phyloP scores from a whole-genome alignment of 139 green algal genomes.

The Micractinium conductrix region DNA sequence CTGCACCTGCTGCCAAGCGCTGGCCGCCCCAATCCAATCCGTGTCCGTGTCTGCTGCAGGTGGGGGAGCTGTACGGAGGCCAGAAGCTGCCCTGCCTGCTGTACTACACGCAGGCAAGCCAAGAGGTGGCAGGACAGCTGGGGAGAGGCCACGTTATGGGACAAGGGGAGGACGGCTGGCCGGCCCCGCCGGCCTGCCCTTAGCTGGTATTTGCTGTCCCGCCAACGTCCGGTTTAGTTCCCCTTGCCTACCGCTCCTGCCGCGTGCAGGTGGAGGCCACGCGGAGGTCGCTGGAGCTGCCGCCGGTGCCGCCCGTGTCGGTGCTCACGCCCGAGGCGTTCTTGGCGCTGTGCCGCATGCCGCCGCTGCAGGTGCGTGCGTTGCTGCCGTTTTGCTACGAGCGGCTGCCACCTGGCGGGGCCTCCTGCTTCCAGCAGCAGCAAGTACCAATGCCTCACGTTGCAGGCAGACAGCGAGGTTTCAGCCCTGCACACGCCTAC shows the following conservation, averaged over 20 bases:
- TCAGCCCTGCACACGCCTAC: too few species aligned
- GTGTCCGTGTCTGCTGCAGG: not conserved
- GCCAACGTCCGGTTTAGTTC: too few species aligned
- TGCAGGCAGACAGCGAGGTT: too few species aligned
- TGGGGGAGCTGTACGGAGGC: constrained; percentile 61
- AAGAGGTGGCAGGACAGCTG: not conserved
- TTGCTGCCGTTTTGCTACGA: not conserved
- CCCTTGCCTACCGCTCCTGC: not conserved
- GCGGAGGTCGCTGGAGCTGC: not conserved
- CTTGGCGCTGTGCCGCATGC: constrained; percentile 61
- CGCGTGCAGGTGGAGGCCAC: constrained; percentile 36
- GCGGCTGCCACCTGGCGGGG: too few species aligned
- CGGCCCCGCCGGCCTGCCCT: too few species aligned
- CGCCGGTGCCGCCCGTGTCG: constrained; percentile 25
- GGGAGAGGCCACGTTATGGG: too few species aligned
- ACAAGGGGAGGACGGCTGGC: too few species aligned
- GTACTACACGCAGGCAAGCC: constrained; percentile 70
- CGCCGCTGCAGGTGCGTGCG: constrained; percentile 54
- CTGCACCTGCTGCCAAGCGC: too few species aligned
- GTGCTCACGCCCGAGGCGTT: constrained; percentile 68
- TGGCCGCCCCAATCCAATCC: constrained; percentile 26
- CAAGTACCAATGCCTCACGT: too few species aligned
- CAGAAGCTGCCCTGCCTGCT: constrained; percentile 89
- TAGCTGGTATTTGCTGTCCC: too few species aligned
- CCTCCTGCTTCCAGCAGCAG: too few species aligned